Base-by-base conservation (phyloP, 768 basidiomycete species). In the Psilocybe sp. region DNA sequence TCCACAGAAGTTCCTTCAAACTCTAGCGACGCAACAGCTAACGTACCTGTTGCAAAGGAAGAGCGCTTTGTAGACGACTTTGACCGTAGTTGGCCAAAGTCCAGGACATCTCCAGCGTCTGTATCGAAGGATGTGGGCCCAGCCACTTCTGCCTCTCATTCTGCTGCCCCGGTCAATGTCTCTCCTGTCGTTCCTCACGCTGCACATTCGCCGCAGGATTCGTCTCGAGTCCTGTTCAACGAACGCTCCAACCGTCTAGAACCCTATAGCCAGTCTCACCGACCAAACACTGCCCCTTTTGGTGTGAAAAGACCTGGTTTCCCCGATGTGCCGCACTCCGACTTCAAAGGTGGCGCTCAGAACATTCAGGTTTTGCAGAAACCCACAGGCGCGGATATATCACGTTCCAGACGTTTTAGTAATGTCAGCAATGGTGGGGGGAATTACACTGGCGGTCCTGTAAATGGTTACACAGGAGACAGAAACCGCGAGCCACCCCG, bases 21-120 rank as follows among this genome's bases (percentile, higher is more conserved):
- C 39, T 62, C 56, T 43, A 62, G 65, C 38, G 60, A 52, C 10
- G 5, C 54, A 52, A 62, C 59, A 34, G 60, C 46, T 15, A 36
- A 62, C 44, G 69, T 64, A n/a, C 80, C 79, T 32, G 83, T 92
- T 11, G 80, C 78, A 55, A 92, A 94, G 64, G 88, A 89, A 55
- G 92, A 97, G 44, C 79, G 94, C 28, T 95, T 96, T 67, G 84
- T 80, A 5, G 93, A 98, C 57, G 95, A 98, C 67, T 96, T 91
- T 63, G 96, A 97, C 70, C 84, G 96, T 44, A 93, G 92, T 60
- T 97, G 93, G 94, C 93, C 93, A n/a, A 82, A 85, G 46, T 82
- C 83, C 33, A 75, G 77, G 50, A 66, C 72, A 35, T 78, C 79
- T 16, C 77, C 80, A 40, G 60, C 75, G 15, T 50, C 69, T 10